Percentiles rank a stretch among this genome's conserved stretches.
These are phyloP conservation scores for Populus hybrid DNA, from an alignment of 441 rosid species.

Conservation along the genomic window DNA sequence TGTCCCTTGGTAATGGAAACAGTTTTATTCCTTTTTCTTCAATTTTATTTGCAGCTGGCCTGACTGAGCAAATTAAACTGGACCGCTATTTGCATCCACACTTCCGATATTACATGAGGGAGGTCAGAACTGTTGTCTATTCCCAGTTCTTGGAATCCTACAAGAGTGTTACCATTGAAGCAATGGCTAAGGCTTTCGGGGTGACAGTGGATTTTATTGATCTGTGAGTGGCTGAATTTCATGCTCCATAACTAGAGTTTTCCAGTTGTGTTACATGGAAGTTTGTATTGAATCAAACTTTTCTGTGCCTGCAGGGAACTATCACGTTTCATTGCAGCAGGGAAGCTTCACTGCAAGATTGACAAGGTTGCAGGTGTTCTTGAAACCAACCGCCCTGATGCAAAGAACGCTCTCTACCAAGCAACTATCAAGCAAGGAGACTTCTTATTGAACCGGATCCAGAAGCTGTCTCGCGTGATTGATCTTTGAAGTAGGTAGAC, in stretches of 20 bases:
- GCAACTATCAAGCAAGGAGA: slow-evolving; percentile 98
- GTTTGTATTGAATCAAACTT: not conserved
- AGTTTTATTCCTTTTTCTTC: slow-evolving; percentile 11
- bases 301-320: slow-evolving; percentile 64
- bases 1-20: not conserved
- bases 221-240: slow-evolving; percentile 52
- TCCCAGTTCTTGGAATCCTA: slow-evolving; percentile 95
- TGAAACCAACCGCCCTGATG: slow-evolving; percentile 95
- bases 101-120: slow-evolving; percentile 99
- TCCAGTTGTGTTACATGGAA: not conserved
- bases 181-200: slow-evolving; percentile 98
- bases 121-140: slow-evolving; percentile 88
- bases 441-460: slow-evolving; percentile 91
- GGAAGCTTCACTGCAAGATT: slow-evolving; percentile 98
- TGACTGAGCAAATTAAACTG: slow-evolving; percentile 81
- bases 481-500: slow-evolving; percentile 56
- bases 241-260: not conserved
- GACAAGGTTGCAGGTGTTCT: slow-evolving; percentile 99
- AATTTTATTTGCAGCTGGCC: slow-evolving; percentile 66
- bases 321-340: slow-evolving; percentile 90
- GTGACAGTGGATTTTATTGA: slow-evolving; percentile 94
- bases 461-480: slow-evolving; percentile 92
- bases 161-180: slow-evolving; percentile 92
- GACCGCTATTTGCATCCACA: slow-evolving; percentile 94
- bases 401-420: slow-evolving; percentile 96